phyloP scores from a whole-genome alignment of 805 yeast genomes.

The Cyberlindnera meyerae region DNA sequence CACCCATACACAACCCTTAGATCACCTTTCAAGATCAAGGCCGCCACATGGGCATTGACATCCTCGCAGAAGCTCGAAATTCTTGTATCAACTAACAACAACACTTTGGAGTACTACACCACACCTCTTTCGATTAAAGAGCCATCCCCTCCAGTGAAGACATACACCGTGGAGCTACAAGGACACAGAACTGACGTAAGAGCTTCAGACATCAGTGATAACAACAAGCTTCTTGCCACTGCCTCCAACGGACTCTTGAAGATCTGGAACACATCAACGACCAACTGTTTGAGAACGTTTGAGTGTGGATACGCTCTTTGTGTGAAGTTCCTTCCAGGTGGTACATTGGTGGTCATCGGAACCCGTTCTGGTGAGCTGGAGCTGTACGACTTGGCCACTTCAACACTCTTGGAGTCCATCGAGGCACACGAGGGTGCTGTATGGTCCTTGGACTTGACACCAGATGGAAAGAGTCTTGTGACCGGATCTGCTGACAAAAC shows the following conservation, averaged over 20 bases:
- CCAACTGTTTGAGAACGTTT: slow-evolving; percentile 77
- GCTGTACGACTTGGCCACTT: slow-evolving; percentile 79
- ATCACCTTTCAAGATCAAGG: slow-evolving; percentile 56
- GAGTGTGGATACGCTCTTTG: slow-evolving; percentile 85
- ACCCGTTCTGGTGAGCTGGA: slow-evolving; percentile 83
- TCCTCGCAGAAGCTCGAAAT: slow-evolving; percentile 50
- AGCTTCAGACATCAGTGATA: slow-evolving; percentile 75
- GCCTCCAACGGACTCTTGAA: slow-evolving; percentile 89
- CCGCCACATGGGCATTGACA: slow-evolving; percentile 58
- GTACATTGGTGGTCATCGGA: slow-evolving; percentile 79
- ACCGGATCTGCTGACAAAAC: slow-evolving; percentile 94
- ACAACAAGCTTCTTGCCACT: slow-evolving; percentile 74
- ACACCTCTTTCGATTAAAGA: slow-evolving; percentile 58
- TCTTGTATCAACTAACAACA: slow-evolving; percentile 62
- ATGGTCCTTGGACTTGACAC: slow-evolving; percentile 85
- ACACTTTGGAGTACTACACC: slow-evolving; percentile 66
- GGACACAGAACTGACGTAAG: slow-evolving; percentile 93
- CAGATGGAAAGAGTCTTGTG: slow-evolving; percentile 78
- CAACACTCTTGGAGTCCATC: slow-evolving; percentile 63
- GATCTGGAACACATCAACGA: slow-evolving; percentile 77
- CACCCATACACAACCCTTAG: slow-evolving; percentile 69
- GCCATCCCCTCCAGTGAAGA: slow-evolving; percentile 41
- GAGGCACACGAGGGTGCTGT: slow-evolving; percentile 81
- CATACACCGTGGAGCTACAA: slow-evolving; percentile 58
- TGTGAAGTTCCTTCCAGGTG: slow-evolving; percentile 85